These are phyloP conservation scores for Tetrapisispora iriomotensis DNA, from an alignment of 805 yeast species.

Conservation along the genomic window DNA sequence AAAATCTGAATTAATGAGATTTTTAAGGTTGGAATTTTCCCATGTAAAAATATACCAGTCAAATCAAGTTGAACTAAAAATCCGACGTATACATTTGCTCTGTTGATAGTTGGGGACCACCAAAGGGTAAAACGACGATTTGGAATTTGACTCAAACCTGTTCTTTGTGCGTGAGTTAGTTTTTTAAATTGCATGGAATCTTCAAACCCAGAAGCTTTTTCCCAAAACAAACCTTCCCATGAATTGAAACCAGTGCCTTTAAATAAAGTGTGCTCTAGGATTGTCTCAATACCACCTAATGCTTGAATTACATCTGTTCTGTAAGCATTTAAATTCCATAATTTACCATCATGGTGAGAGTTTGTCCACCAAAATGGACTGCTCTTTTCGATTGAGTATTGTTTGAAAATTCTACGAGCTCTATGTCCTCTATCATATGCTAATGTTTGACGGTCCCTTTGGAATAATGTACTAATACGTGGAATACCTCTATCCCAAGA, in stretches of 20 bases:
- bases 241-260: conserved; percentile 96
- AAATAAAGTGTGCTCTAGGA: conserved; percentile 87
- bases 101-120: conserved; percentile 99
- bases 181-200: conserved; percentile 92
- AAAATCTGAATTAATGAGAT: conserved; percentile 92
- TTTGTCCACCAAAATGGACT: conserved; percentile 98
- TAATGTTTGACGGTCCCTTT: conserved; percentile 86
- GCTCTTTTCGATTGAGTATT: conserved; percentile 56
- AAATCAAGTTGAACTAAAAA: conserved; percentile 91
- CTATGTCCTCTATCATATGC: conserved; percentile 95
- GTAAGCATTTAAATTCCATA: conserved; percentile 90
- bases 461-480: conserved; percentile 87
- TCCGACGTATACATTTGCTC: conserved; percentile 97
- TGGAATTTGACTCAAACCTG: conserved; percentile 95
- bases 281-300: conserved; percentile 93
- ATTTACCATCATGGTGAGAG: conserved; percentile 84
- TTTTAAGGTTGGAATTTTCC: conserved; percentile 94
- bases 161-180: conserved; percentile 92
- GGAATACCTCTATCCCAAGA: conserved; percentile 98
- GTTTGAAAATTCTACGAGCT: conserved; percentile 67
- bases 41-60: conserved; percentile 94
- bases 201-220: conserved; percentile 93
- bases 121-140: conserved; percentile 93
- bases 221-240: conserved; percentile 99
- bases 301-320: conserved; percentile 96